These are phyloP conservation scores for Coniochaeta hoffmannii DNA, from an alignment of 2,329 filamentous ascomycete species.

Conservation along the genomic window DNA sequence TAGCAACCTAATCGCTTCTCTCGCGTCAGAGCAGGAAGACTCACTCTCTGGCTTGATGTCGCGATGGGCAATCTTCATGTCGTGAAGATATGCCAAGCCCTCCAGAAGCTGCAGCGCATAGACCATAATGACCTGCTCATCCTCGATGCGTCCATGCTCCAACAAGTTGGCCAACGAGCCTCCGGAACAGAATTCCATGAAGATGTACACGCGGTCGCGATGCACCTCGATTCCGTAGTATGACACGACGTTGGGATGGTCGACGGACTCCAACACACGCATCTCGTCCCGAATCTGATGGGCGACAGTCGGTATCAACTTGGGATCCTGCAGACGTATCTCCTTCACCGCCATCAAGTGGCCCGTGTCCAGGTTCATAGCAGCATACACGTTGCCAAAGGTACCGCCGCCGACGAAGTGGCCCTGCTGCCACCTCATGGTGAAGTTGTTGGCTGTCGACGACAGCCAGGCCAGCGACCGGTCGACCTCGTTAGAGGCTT, in stretches of 20 bases:
- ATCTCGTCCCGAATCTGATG: constrained; percentile 95
- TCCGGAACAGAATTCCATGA: constrained; percentile 98
- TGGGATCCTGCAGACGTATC: constrained; percentile 92
- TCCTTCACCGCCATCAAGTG: constrained; percentile 99
- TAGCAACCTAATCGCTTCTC: too few species aligned
- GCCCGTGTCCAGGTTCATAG: constrained; percentile 93
- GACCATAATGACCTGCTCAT: constrained; percentile 95
- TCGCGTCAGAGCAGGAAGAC: constrained; percentile 25
- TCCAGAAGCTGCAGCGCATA: constrained; percentile 92
- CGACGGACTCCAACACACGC: constrained; percentile 88
- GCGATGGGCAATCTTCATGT: constrained; percentile 85
- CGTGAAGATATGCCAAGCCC: constrained; percentile 87
- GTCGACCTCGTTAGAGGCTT: constrained; percentile 93
- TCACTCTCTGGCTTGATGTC: constrained; percentile 96
- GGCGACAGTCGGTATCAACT: constrained; percentile 89
- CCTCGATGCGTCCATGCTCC: constrained; percentile 94
- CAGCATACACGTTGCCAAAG: constrained; percentile 94
- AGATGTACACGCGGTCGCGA: constrained; percentile 98
- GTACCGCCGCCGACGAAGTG: constrained; percentile 95
- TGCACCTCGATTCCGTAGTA: constrained; percentile 98
- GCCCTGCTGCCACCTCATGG: constrained; percentile 96
- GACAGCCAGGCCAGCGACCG: constrained; percentile 90
- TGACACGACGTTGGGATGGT: constrained; percentile 95
- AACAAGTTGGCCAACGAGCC: constrained; percentile 84
- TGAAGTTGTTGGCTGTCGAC: constrained; percentile 89